A percentile compares a stretch with the other conserved stretches of the same genome.
Evolutionary conservation across 345 rosid species (phyloP).

Genomic region (Salix dunnii): DNA sequence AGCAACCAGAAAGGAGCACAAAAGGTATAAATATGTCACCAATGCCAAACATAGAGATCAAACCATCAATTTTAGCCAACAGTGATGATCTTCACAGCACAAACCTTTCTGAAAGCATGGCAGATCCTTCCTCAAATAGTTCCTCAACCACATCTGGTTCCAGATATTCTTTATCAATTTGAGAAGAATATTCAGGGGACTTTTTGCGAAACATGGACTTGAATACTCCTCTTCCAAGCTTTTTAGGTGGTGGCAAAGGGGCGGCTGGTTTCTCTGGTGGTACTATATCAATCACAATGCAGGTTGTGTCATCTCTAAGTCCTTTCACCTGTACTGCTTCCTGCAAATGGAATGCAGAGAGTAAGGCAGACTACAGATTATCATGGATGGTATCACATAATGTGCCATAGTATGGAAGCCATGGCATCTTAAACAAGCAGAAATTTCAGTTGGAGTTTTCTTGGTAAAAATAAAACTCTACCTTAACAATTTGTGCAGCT

Average conservation of each 20-base stretch:
- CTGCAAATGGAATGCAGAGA: conserved; percentile 39
- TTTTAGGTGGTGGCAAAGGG: conserved; percentile 63
- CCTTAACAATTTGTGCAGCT: conserved; percentile 89
- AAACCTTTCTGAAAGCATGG: conserved; percentile 96
- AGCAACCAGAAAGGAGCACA: neutral
- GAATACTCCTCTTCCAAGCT: conserved; percentile 74
- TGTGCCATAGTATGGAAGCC: neutral
- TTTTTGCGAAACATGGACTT: conserved; percentile 86
- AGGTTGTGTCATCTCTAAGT: conserved; percentile 96
- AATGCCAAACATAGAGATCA: neutral
- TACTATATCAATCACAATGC: conserved; percentile 88
- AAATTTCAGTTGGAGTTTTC: neutral
- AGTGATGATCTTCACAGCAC: conserved; percentile 27
- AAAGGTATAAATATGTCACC: neutral
- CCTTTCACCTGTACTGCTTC: conserved; percentile 84
- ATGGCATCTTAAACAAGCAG: neutral
- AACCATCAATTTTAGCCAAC: conserved; percentile 1
- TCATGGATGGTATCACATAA: neutral
- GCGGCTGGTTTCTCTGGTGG: conserved; percentile 75
- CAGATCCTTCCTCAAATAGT: conserved; percentile 91
- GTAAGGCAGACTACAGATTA: conserved; percentile 1
- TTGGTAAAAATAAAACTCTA: conserved; percentile 21
- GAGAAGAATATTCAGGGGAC: conserved; percentile 68
- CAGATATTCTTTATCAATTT: conserved; percentile 52
- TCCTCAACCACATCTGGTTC: conserved; percentile 91